Base-by-base conservation (phyloP, 441 rosid genomes). In the Gossypium lobatum region DNA sequence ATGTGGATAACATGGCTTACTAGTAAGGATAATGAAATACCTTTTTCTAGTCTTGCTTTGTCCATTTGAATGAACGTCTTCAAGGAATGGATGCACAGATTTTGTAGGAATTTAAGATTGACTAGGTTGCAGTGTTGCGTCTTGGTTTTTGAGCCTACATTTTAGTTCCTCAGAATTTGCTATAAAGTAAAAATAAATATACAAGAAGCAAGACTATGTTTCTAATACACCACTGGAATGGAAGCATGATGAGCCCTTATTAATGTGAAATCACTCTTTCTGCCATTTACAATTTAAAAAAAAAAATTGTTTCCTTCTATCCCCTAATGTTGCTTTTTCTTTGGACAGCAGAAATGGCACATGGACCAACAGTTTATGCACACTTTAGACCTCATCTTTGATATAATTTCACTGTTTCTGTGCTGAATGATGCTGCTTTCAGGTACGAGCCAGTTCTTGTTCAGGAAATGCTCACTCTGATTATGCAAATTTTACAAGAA, bases 401-500 rank as follows among this genome's bases (percentile, higher is more conserved):
- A 45, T 65, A 45, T 11, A 21, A 45, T 69, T 13, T 72, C 66
- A 62, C 66, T 80, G 70, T 78, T 63, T 60, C 48, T 65, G 61
- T 80, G 75, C 53, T 64, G 73, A 76, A 57, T 70, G 50, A 48
- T 72, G 23, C 58, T 64, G 0, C 81, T 62, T 79, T 79, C 89
- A 96, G 99, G 89, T 91, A 84, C 71, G 98, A 96, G 79, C 89
- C 95, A 61, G 88, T 86, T 84, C 83, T 96, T 67, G 88, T 89
- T 74, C 88, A 86, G 84, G 97, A 93, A 84, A 89, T 96, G 99
- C 95, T 96, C 77, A 84, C 83, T 68, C 90, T 96, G 76, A 81
- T 96, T 26, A 82, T 93, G 76, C 99, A 96, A 83, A 87, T 96
- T 72, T 80, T 96, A 76, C 96, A 91, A 85, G 99, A 96, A 86